These are phyloP conservation scores for Atalantia buxifolia DNA, from an alignment of 345 rosid species.

Conservation along the genomic window DNA sequence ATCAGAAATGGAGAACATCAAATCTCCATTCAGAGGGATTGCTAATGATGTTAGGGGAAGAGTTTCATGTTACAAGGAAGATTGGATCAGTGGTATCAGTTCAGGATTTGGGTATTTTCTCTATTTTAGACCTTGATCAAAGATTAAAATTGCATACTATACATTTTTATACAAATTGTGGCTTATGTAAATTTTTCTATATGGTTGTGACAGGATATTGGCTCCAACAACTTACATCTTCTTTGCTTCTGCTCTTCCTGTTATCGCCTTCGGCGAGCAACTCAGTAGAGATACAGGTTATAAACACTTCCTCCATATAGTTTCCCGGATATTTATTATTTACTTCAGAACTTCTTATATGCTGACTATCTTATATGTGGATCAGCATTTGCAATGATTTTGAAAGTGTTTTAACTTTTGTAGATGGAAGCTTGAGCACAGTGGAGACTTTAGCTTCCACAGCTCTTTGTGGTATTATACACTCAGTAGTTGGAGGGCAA, in stretches of 20 bases:
- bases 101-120: constrained; percentile 50
- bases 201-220: constrained; percentile 41
- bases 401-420: background rate
- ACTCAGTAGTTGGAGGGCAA: constrained; percentile 80
- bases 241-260: constrained; percentile 86
- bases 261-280: constrained; percentile 85
- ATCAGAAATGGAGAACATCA: constrained; percentile 40
- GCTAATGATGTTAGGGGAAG: constrained; percentile 53
- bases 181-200: background rate
- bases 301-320: background rate
- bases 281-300: constrained; percentile 74
- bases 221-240: constrained; percentile 85
- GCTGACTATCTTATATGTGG: background rate
- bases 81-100: constrained; percentile 54
- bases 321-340: background rate
- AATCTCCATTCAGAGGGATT: constrained; percentile 50
- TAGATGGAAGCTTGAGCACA: constrained; percentile 77
- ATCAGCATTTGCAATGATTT: background rate
- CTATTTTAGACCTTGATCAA: background rate
- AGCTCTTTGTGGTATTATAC: constrained; percentile 76
- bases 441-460: constrained; percentile 76
- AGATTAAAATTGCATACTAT: background rate
- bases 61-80: constrained; percentile 60
- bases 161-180: background rate
- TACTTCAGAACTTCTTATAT: background rate